phyloP scores from a whole-genome alignment of 352 stramenopile genomes.

The Discostella stelligera region DNA sequence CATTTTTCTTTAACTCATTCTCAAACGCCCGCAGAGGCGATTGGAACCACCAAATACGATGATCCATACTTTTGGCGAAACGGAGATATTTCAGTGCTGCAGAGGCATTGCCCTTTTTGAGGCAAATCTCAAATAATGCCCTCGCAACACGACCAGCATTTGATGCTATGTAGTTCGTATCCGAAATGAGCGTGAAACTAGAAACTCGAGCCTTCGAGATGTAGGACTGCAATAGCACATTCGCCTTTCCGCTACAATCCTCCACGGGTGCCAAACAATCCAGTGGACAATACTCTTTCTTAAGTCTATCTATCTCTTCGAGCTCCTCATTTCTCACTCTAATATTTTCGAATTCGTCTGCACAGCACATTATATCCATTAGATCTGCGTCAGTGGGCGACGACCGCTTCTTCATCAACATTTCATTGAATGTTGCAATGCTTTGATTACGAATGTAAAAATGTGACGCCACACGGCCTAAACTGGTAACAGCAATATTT shows the following conservation, averaged over 20 bases:
- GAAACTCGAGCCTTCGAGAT: constrained; percentile 87
- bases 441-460: constrained; percentile 99
- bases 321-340: constrained; percentile 92
- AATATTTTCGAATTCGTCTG: constrained; percentile 92
- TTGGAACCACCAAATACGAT: constrained; percentile 96
- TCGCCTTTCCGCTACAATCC: constrained; percentile 92
- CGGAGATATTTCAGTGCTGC: constrained; percentile 89
- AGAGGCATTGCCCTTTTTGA: constrained; percentile 61
- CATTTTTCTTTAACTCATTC: constrained; percentile 86
- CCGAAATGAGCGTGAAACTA: constrained; percentile 96
- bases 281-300: constrained; percentile 85
- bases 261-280: constrained; percentile 89
- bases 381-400: constrained; percentile 58
- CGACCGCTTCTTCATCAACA: constrained; percentile 81
- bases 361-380: constrained; percentile 82
- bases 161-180: constrained; percentile 99
- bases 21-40: constrained; percentile 92
- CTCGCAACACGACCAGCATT: constrained; percentile 96
- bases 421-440: constrained; percentile 96
- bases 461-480: constrained; percentile 96
- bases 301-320: constrained; percentile 90
- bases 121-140: constrained; percentile 98
- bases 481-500: constrained; percentile 93
- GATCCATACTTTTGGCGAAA: constrained; percentile 96
- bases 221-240: constrained; percentile 94